phyloP scores from a whole-genome alignment of 2,329 filamentous ascomycete species.

The Escovopsis weberi region DNA sequence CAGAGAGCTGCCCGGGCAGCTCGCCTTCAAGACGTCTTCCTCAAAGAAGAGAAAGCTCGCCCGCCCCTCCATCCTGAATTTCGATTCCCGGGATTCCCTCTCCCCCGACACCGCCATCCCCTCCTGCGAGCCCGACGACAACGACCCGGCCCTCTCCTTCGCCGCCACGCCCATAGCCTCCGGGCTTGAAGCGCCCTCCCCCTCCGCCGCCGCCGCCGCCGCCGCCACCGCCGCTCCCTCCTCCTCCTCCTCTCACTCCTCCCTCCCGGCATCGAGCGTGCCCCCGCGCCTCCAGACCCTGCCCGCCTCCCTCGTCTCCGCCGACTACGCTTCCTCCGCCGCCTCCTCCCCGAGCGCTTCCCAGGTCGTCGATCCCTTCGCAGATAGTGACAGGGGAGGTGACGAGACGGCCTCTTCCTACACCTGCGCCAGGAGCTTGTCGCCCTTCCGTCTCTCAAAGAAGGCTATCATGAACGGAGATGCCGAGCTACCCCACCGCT shows the following conservation, averaged over 20 bases:
- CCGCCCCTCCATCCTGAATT: conserved; percentile 31
- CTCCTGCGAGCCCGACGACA: conserved; percentile 37
- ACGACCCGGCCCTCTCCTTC: conserved; percentile 35
- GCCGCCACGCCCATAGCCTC: conserved; percentile 26
- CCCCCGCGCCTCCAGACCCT: conserved; percentile 35
- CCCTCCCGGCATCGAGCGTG: conserved; percentile 33
- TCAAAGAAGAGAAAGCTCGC: conserved; percentile 58
- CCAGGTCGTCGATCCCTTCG: conserved; percentile 41
- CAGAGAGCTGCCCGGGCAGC: conserved; percentile 49
- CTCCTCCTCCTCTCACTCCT: conserved; percentile 27
- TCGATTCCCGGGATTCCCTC: conserved; percentile 21
- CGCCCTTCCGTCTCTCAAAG: conserved; percentile 35
- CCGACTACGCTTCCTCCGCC: conserved; percentile 38
- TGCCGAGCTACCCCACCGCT: conserved; percentile 41
- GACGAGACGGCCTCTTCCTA: conserved; percentile 29
- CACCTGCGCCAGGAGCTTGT: conserved; percentile 30
- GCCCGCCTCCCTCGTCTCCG: conserved; percentile 23
- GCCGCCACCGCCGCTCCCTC: too few relatives aligned
- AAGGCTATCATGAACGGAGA: conserved; percentile 46
- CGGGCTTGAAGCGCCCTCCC: conserved; percentile 24
- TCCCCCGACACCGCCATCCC: conserved; percentile 33
- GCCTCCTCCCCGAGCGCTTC: conserved; percentile 42
- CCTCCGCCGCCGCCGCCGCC: conserved; percentile 25
- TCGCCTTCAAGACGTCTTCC: conserved; percentile 58
- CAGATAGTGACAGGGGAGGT: conserved; percentile 39